A percentile compares a stretch with the other conserved stretches of the same genome.
Conservation (phyloP, 371 early-diverging fungal genomes). For the Choanephora cucurbitarum region DNA sequence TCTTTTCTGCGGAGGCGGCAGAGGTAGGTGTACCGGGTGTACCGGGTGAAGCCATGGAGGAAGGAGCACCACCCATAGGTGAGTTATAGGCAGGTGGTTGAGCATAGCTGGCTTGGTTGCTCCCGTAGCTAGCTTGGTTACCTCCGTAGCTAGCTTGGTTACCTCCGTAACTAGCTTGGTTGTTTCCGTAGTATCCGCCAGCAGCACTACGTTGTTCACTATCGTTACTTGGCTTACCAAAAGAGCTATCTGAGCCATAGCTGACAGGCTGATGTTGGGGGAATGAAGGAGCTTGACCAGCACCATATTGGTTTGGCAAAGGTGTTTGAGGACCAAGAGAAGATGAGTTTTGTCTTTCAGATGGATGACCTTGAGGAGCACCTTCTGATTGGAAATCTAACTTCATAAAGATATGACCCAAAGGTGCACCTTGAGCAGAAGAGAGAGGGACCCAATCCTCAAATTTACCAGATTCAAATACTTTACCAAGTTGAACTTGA, state of each 20-base stretch:
- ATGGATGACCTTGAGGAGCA: not conserved
- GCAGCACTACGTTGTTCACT: not conserved
- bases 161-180: no score
- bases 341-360: slow-evolving; percentile 13
- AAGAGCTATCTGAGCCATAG: slow-evolving; percentile 10
- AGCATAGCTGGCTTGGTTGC: not conserved
- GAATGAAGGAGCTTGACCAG: slow-evolving; percentile 29
- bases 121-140: no score
- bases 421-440: slow-evolving; percentile 17
- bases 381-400: slow-evolving; percentile 24
- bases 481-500: slow-evolving; percentile 19
- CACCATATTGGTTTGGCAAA: slow-evolving; percentile 30
- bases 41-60: slow-evolving; percentile 7
- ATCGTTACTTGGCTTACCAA: not conserved
- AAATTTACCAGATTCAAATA: slow-evolving; percentile 20
- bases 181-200: not conserved
- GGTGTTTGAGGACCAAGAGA: slow-evolving; percentile 31
- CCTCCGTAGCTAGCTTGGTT: no score
- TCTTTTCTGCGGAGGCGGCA: slow-evolving; percentile 1
- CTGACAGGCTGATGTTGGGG: slow-evolving; percentile 9
- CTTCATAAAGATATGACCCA: slow-evolving; percentile 26
- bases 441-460: slow-evolving; percentile 40
- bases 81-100: slow-evolving; percentile 4
- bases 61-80: no score
- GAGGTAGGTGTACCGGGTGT: not conserved